Conservation (phyloP, 768 basidiomycete species). For the Tephrocybe sp. region DNA sequence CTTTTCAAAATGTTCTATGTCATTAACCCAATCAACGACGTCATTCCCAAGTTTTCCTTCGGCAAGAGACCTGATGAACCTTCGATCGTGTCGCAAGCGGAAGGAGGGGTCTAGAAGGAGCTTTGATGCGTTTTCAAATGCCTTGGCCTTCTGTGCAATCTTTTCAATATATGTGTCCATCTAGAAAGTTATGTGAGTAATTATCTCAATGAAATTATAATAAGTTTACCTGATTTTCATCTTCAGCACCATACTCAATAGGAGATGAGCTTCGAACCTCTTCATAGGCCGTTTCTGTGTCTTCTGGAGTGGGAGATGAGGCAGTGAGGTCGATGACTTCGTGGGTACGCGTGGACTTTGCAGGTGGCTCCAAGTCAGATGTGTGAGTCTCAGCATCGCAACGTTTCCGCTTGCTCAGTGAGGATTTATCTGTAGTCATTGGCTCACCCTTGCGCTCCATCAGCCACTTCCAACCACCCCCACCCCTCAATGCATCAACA, state of each 20-base stretch:
- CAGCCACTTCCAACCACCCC: neutral
- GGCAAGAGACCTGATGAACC: conserved; percentile 14
- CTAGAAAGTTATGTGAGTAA: conserved; percentile 2
- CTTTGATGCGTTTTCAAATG: conserved; percentile 1
- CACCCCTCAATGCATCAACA: conserved; percentile 5
- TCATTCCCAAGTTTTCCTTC: conserved; percentile 12
- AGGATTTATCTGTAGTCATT: neutral
- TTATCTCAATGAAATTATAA: conserved; percentile 1
- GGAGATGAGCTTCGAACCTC: conserved; percentile 10
- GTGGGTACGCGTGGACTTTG: conserved; percentile 3
- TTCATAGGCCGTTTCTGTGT: neutral
- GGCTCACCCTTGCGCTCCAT: neutral
- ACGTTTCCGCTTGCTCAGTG: conserved; percentile 1
- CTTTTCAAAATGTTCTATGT: conserved; percentile 16
- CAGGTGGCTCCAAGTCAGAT: neutral
- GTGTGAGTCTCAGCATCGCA: neutral
- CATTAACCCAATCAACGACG: conserved; percentile 14
- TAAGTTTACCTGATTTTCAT: conserved; percentile 14
- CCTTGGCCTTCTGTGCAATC: neutral
- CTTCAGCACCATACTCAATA: conserved; percentile 9
- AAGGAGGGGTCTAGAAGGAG: conserved; percentile 5
- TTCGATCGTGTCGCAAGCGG: neutral
- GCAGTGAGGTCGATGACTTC: conserved; percentile 8
- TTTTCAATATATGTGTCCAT: conserved; percentile 1
- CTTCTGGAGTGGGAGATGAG: conserved; percentile 2